Percentiles rank a stretch among this genome's conserved stretches.
phyloP scores from a whole-genome alignment of 164 flowering plant genomes.

The Chimonanthus praecox region DNA sequence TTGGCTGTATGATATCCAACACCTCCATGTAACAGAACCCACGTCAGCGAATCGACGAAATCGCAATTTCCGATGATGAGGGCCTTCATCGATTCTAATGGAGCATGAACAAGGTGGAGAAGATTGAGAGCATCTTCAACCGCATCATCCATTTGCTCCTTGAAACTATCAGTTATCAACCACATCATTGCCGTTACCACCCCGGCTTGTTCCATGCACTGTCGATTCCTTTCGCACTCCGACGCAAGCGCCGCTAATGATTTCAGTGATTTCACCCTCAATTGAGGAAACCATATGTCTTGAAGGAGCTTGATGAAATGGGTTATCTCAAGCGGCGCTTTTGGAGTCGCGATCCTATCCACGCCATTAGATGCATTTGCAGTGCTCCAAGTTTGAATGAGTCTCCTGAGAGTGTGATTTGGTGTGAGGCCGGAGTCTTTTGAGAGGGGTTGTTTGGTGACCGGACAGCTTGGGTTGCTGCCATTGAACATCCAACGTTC shows the following conservation, averaged over 20 bases:
- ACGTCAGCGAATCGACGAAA: slow-evolving; percentile 33
- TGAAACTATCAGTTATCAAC: slow-evolving; percentile 18
- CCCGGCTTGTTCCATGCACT: slow-evolving; percentile 42
- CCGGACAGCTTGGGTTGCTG: slow-evolving; percentile 43
- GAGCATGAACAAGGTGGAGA: slow-evolving; percentile 19
- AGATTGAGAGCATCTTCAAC: slow-evolving; percentile 43
- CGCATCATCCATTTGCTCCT: slow-evolving; percentile 10
- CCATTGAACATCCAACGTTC: slow-evolving; percentile 42
- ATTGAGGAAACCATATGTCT: slow-evolving; percentile 21
- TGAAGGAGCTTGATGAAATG: slow-evolving; percentile 31
- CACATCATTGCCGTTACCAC: slow-evolving; percentile 23
- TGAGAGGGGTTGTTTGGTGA: slow-evolving; percentile 48
- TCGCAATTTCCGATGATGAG: slow-evolving; percentile 11
- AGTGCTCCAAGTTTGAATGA: slow-evolving; percentile 64
- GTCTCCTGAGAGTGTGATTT: slow-evolving; percentile 61
- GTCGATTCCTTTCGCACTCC: slow-evolving; percentile 36
- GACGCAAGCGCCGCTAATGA: slow-evolving; percentile 24
- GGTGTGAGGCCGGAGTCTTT: slow-evolving; percentile 47
- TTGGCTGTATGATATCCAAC: slow-evolving; percentile 2
- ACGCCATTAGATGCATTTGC: slow-evolving; percentile 27
- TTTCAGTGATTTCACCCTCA: slow-evolving; percentile 16
- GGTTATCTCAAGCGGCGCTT: slow-evolving; percentile 26
- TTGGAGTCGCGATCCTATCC: slow-evolving; percentile 49
- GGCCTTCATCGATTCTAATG: slow-evolving; percentile 8
- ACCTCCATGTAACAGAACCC: slow-evolving; percentile 22